These are phyloP conservation scores for Candida ortonii DNA, from an alignment of 805 yeast genomes.

Conservation along the genomic window DNA sequence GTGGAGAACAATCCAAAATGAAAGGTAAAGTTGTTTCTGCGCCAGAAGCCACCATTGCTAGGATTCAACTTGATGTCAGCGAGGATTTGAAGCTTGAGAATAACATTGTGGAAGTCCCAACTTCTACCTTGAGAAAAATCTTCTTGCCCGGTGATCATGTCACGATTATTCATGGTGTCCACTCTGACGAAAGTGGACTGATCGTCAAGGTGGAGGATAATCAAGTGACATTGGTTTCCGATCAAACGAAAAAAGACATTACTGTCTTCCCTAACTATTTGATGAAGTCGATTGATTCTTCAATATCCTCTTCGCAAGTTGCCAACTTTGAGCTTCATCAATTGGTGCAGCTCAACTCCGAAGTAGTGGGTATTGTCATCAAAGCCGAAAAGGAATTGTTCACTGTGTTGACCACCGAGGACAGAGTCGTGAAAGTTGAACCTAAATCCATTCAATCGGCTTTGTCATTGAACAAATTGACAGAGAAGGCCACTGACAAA, in stretches of 20 bases:
- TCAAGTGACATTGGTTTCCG: constrained; percentile 85
- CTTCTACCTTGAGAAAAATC: constrained; percentile 75
- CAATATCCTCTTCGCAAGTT: constrained; percentile 65
- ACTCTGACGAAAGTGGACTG: constrained; percentile 90
- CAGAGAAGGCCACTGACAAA: constrained; percentile 81
- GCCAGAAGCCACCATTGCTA: constrained; percentile 52
- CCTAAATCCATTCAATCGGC: constrained; percentile 84
- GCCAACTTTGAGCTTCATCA: constrained; percentile 86
- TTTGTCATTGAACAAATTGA: constrained; percentile 59
- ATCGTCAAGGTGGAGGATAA: constrained; percentile 80
- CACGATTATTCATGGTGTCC: constrained; percentile 86
- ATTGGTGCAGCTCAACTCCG: constrained; percentile 82
- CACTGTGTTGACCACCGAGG: constrained; percentile 77
- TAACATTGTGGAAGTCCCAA: constrained; percentile 72
- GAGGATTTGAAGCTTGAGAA: constrained; percentile 58
- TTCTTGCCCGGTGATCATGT: constrained; percentile 94
- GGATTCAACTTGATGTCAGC: constrained; percentile 47
- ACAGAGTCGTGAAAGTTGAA: constrained; percentile 64
- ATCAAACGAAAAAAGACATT: constrained; percentile 82
- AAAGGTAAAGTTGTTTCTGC: constrained; percentile 75
- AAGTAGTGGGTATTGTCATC: constrained; percentile 83
- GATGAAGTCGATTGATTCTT: constrained; percentile 81
- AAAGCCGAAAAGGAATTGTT: constrained; percentile 87
- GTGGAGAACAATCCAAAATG: constrained; percentile 92
- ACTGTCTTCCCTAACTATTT: constrained; percentile 91